A percentile compares a stretch with the other conserved stretches of the same genome.
phyloP scores from a whole-genome alignment of 768 basidiomycete genomes.

The Rhodotorula kratochvilovae region DNA sequence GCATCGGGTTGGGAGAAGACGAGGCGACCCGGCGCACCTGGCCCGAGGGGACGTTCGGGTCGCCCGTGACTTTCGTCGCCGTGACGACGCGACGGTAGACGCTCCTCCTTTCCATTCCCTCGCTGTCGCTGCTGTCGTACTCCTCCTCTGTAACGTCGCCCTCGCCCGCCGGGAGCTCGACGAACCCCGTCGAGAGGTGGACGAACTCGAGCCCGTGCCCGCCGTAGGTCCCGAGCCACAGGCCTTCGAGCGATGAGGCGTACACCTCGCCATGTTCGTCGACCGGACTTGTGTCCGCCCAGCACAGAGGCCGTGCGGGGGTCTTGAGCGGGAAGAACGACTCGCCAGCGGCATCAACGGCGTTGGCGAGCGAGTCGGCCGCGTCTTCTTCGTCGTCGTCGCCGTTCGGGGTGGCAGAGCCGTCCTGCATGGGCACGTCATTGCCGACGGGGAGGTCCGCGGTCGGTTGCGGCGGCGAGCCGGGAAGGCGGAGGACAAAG shows the following conservation, averaged over 20 bases:
- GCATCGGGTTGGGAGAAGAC: too few species aligned
- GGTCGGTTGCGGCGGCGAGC: neutral
- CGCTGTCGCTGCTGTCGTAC: neutral
- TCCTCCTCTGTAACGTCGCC: neutral
- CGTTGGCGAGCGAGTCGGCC: constrained; percentile 7
- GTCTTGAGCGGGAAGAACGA: constrained; percentile 31
- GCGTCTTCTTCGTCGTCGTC: neutral
- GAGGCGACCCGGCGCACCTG: constrained; percentile 17
- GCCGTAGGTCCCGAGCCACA: constrained; percentile 37
- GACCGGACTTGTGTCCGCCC: neutral
- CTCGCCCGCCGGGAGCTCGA: neutral
- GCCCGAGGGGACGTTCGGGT: constrained; percentile 34
- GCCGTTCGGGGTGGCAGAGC: neutral
- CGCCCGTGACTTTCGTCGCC: constrained; percentile 37
- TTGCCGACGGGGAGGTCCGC: neutral
- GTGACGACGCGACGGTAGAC: constrained; percentile 2
- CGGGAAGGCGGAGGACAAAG: constrained; percentile 13
- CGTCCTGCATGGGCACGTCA: neutral
- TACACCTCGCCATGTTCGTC: constrained; percentile 7
- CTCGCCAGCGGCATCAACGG: constrained; percentile 15
- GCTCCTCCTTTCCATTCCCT: neutral
- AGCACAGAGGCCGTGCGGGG: constrained; percentile 8
- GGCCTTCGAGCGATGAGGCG: constrained; percentile 23
- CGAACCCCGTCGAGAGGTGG: constrained; percentile 11
- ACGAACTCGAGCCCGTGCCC: constrained; percentile 37